Evolutionary conservation across 2,329 filamentous ascomycete species (phyloP).

Genomic region (Teratosphaeriaceae sp.): DNA sequence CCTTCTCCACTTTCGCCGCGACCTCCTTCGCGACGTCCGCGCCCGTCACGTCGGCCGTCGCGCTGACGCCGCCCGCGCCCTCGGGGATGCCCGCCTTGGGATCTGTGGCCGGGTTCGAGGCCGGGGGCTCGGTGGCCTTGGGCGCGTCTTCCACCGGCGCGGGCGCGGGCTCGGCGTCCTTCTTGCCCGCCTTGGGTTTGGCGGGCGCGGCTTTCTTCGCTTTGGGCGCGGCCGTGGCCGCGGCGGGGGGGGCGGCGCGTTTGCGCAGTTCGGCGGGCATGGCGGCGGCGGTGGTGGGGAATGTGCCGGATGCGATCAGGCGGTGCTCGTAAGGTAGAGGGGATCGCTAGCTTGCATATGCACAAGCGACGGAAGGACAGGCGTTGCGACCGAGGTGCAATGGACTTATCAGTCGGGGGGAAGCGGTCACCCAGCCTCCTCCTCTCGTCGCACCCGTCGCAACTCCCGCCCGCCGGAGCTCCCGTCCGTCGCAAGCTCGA

Average conservation of each 20-base stretch:
- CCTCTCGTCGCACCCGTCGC: neutral
- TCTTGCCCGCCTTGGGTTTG: slow-evolving; percentile 30
- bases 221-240: slow-evolving; percentile 42
- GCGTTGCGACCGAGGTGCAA: slow-evolving; percentile 1
- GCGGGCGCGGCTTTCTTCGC: slow-evolving; percentile 37
- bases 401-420: neutral
- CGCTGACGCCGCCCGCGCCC: slow-evolving; percentile 12
- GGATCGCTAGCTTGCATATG: too few relatives aligned
- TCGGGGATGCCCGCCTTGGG: slow-evolving; percentile 13
- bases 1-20: slow-evolving; percentile 9
- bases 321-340: too few relatives aligned
- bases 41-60: slow-evolving; percentile 8
- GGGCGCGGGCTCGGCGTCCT: too few relatives aligned
- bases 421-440: neutral
- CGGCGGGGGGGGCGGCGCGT: slow-evolving; percentile 50
- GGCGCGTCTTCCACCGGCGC: too few relatives aligned
- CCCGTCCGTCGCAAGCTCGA: neutral
- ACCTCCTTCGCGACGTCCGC: slow-evolving; percentile 10
- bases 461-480: neutral
- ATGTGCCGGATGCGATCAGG: neutral
- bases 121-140: slow-evolving; percentile 13
- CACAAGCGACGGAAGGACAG: neutral
- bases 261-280: slow-evolving; percentile 52
- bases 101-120: slow-evolving; percentile 12
- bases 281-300: neutral